Evolutionary conservation across 2,329 filamentous ascomycete genomes (phyloP).

Genomic region (Exophiala sideris): DNA sequence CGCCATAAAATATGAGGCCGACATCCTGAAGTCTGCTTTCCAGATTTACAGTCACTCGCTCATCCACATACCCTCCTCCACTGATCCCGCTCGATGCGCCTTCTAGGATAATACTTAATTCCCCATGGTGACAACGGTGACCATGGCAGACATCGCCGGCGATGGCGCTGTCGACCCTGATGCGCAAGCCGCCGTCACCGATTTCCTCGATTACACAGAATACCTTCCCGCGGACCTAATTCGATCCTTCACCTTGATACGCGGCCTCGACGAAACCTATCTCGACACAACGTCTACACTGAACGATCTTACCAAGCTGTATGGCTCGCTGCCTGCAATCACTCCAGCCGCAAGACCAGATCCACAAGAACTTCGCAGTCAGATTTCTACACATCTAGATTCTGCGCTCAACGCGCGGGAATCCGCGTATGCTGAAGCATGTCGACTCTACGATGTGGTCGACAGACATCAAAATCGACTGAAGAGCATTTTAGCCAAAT

Average conservation of each 20-base stretch:
- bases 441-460: slow-evolving; percentile 55
- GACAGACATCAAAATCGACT: slow-evolving; percentile 57
- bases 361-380: slow-evolving; percentile 49
- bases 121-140: slow-evolving; percentile 30
- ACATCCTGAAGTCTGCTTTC: background rate
- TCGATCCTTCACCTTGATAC: slow-evolving; percentile 61
- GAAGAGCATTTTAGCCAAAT: slow-evolving; percentile 58
- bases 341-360: slow-evolving; percentile 49
- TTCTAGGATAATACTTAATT: slow-evolving; percentile 22
- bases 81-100: slow-evolving; percentile 13
- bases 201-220: slow-evolving; percentile 67
- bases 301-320: slow-evolving; percentile 42
- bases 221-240: slow-evolving; percentile 64
- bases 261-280: slow-evolving; percentile 46
- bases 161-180: slow-evolving; percentile 57
- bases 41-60: slow-evolving; percentile 9
- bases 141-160: slow-evolving; percentile 42
- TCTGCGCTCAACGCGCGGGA: slow-evolving; percentile 55
- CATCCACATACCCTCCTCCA: slow-evolving; percentile 1
- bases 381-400: slow-evolving; percentile 56
- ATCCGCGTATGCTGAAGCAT: slow-evolving; percentile 55
- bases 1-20: background rate
- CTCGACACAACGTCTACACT: slow-evolving; percentile 40
- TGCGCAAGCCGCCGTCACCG: slow-evolving; percentile 63
- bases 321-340: slow-evolving; percentile 50